Evolutionary conservation across 495 filamentous ascomycete genomes (phyloP).

Genomic region (Terfezia boudieri): DNA sequence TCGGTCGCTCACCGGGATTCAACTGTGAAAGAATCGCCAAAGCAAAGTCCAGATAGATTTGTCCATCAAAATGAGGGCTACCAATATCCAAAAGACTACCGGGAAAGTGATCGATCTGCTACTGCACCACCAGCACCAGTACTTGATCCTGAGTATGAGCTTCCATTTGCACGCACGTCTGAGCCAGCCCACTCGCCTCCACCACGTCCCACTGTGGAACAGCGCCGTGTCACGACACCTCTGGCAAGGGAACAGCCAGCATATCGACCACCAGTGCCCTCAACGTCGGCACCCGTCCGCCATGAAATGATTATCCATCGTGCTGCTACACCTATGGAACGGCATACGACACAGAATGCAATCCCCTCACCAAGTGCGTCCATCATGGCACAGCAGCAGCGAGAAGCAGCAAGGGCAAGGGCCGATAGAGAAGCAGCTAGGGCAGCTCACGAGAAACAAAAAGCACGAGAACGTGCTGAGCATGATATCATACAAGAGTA

Average conservation of each 20-base stretch:
- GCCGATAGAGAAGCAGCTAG: constrained; percentile 3
- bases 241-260: constrained; percentile 18
- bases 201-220: constrained; percentile 8
- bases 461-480: constrained; percentile 12
- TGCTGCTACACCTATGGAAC: constrained; percentile 25
- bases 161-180: neutral
- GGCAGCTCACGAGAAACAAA: neutral
- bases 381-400: neutral
- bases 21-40: neutral
- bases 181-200: neutral
- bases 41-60: neutral
- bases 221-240: constrained; percentile 4
- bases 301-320: constrained; percentile 27
- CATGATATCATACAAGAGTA: constrained; percentile 76
- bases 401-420: constrained; percentile 1
- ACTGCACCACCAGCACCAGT: neutral
- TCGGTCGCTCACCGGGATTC: neutral
- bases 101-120: neutral
- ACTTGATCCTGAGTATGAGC: neutral
- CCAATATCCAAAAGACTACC: neutral
- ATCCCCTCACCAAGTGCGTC: constrained; percentile 20
- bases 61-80: neutral
- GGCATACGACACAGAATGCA: constrained; percentile 5
- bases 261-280: constrained; percentile 8
- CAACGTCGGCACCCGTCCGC: constrained; percentile 38